These are phyloP conservation scores for Penicillium janthinellum DNA, from an alignment of 2,329 filamentous ascomycete genomes.

Conservation along the genomic window DNA sequence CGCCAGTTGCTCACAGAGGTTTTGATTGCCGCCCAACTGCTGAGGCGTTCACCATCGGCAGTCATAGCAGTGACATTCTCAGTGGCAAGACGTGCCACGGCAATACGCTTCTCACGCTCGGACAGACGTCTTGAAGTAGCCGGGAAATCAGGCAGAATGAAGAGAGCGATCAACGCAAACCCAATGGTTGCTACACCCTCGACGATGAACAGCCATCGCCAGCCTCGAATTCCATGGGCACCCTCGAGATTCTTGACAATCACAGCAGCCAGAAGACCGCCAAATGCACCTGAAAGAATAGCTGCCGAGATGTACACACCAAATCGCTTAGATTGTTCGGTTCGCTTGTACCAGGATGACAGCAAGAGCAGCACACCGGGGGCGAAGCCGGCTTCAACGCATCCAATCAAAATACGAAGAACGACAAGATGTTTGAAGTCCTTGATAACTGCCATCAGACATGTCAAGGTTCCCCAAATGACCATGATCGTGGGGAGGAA, in stretches of 20 bases:
- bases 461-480: slow-evolving; percentile 55
- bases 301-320: slow-evolving; percentile 62
- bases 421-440: slow-evolving; percentile 53
- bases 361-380: slow-evolving; percentile 42
- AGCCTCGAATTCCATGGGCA: slow-evolving; percentile 49
- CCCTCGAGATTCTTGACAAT: slow-evolving; percentile 53
- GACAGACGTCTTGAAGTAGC: slow-evolving; percentile 48
- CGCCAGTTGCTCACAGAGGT: slow-evolving; percentile 32
- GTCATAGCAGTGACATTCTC: slow-evolving; percentile 23
- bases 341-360: slow-evolving; percentile 62
- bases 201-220: slow-evolving; percentile 57
- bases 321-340: slow-evolving; percentile 60
- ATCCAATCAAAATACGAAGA: slow-evolving; percentile 35
- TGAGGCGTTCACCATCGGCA: slow-evolving; percentile 16
- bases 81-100: slow-evolving; percentile 25
- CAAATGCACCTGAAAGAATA: slow-evolving; percentile 58
- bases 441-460: slow-evolving; percentile 54
- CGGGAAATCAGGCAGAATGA: slow-evolving; percentile 55
- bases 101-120: slow-evolving; percentile 26
- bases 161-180: slow-evolving; percentile 46
- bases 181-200: slow-evolving; percentile 50
- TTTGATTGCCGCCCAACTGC: slow-evolving; percentile 23
- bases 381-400: slow-evolving; percentile 29
- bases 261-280: slow-evolving; percentile 53
- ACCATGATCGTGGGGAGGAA: slow-evolving; percentile 57